Percentiles rank a stretch among this genome's conserved stretches.
phyloP scores from a whole-genome alignment of 2,329 filamentous ascomycete genomes.

The Calonectria pseudoreteaudii region DNA sequence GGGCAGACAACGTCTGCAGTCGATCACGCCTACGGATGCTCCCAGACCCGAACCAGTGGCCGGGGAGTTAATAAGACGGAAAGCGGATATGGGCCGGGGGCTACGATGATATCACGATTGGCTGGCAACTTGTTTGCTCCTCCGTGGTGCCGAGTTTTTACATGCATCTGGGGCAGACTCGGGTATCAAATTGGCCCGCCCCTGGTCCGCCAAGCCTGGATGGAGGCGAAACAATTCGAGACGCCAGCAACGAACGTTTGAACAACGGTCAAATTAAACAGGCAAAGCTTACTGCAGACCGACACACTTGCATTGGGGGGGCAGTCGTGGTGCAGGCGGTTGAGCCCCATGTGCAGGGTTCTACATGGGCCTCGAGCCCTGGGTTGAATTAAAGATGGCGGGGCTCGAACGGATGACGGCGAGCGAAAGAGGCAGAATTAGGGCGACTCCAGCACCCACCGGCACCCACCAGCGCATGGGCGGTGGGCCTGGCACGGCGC shows the following conservation, averaged over 20 bases:
- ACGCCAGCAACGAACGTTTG: background rate
- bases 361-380: background rate
- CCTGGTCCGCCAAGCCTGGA: background rate
- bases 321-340: background rate
- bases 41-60: background rate
- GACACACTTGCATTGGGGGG: background rate
- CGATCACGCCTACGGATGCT: background rate
- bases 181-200: background rate
- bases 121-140: background rate
- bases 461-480: background rate
- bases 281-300: background rate
- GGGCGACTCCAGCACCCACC: background rate
- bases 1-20: background rate
- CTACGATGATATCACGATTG: background rate
- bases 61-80: background rate
- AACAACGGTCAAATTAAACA: background rate
- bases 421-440: background rate
- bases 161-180: background rate
- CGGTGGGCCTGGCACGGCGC: background rate
- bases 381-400: conserved; percentile 7
- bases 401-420: background rate
- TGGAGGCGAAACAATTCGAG: background rate
- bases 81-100: background rate
- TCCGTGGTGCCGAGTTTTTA: background rate
- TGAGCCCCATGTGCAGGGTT: background rate